Base-by-base conservation (phyloP, 345 rosid genomes). In the Draba incana region DNA sequence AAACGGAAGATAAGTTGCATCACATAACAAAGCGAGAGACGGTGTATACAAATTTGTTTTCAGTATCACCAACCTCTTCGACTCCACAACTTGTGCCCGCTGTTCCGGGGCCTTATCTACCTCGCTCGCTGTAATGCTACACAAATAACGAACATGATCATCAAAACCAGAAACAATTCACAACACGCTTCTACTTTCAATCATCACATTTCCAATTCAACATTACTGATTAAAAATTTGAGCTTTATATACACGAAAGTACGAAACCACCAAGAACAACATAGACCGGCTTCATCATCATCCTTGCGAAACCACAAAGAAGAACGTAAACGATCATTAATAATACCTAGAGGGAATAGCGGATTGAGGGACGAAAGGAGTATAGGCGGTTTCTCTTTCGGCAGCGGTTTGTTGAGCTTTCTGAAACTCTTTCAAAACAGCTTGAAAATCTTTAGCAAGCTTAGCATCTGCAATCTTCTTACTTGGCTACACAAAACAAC, bases 361-460 rank as follows among this genome's bases (percentile, higher is more conserved):
- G 50, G 79, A 81, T 28, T 78, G 83, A 64, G 87, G 81, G 39
- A 81, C 70, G 61, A 75, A 78, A 71, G 93, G 93, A 28, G 83
- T 38, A 72, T 81, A 82, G 0, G 97, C 85, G 0, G 93, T 89
- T 88, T 94, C 99, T 62, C 98, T 78, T 81, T 89, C 97, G 41
- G 98, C 97, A 12, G 99, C 90, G 10, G 88, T 87, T 78, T 90
- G 86, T 31, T 95, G 97, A 64, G 98, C 97, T 81, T 92, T 95
- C 83, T 95, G 99, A 79, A 92, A 95, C 84, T 95, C 99, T 75
- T 81, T 89, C 58, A 95, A 76, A 59, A 95, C 99, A 24, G 89
- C 87, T 83, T 95, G 92, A 79, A 95, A 92, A 76, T 95, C 99
- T 75, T 88, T 95, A 42, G 97, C 99, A 72, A 95, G 98, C 79